phyloP scores from a whole-genome alignment of 2,329 filamentous ascomycete species.

The Elsinoe australis region DNA sequence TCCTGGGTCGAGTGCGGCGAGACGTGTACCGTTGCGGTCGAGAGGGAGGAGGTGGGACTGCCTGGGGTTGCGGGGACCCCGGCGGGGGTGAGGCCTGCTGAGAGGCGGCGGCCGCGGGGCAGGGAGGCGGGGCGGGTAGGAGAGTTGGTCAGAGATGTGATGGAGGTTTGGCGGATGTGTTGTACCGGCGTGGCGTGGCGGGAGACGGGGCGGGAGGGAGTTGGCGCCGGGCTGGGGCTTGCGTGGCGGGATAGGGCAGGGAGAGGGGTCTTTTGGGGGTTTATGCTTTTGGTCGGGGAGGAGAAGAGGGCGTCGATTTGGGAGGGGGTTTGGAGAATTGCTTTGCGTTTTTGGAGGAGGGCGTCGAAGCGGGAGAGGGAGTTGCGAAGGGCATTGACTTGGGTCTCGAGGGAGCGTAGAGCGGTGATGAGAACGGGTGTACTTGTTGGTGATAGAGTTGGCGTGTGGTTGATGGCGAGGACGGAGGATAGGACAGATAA shows the following conservation, averaged over 20 bases:
- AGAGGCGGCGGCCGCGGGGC: constrained; percentile 8
- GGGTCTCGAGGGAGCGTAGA: constrained; percentile 35
- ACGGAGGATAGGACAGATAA: constrained; percentile 22
- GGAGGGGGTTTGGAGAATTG: constrained; percentile 34
- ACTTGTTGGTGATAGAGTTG: constrained; percentile 29
- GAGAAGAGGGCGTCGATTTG: constrained; percentile 14
- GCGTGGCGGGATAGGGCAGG: constrained; percentile 12
- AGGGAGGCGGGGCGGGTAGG: not conserved
- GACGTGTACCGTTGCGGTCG: not conserved
- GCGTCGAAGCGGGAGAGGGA: constrained; percentile 42
- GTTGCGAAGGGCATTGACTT: constrained; percentile 38
- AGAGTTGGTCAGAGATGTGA: constrained; percentile 16
- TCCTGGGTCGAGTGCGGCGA: not conserved
- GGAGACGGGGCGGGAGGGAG: constrained; percentile 23
- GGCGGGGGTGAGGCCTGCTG: no score
- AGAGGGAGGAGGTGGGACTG: constrained; percentile 3
- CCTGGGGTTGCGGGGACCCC: constrained; percentile 1
- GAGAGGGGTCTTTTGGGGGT: not conserved
- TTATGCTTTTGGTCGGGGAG: not conserved
- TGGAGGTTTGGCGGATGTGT: constrained; percentile 18
- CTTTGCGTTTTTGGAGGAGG: constrained; percentile 42
- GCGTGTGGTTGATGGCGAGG: constrained; percentile 30
- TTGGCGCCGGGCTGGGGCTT: constrained; percentile 18
- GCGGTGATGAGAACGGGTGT: constrained; percentile 37
- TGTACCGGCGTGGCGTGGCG: constrained; percentile 21